Percentiles rank a stretch among this genome's conserved stretches.
Conservation (phyloP, 768 basidiomycete genomes). For the Tephrocybe sp. region DNA sequence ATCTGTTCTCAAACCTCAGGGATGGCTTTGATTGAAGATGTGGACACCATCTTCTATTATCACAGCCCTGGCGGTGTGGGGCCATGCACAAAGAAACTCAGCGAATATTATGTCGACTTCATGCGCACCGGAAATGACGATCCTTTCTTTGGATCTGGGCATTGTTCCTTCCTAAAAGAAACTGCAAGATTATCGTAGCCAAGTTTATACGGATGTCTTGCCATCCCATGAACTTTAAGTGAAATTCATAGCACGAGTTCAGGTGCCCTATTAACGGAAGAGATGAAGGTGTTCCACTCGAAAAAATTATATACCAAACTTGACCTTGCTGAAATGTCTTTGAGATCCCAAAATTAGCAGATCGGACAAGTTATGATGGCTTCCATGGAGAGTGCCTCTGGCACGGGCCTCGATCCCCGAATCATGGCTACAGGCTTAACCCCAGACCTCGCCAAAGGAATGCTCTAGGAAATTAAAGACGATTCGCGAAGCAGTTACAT, state of each 20-base stretch:
- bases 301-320: background rate
- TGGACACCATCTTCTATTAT: background rate
- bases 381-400: background rate
- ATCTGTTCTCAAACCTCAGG: conserved; percentile 3
- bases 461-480: conserved; percentile 1
- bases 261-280: conserved; percentile 1
- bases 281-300: background rate
- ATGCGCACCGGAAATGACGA: background rate
- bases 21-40: conserved; percentile 11
- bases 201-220: background rate
- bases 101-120: background rate
- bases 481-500: background rate
- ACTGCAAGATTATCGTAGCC: conserved; percentile 1
- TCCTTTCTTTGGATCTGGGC: background rate
- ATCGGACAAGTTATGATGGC: background rate
- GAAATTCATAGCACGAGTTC: background rate
- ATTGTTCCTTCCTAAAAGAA: background rate
- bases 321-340: background rate
- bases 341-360: background rate
- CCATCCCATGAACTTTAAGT: background rate
- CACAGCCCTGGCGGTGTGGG: background rate
- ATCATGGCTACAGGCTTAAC: conserved; percentile 1
- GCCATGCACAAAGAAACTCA: background rate
- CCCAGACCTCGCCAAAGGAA: background rate
- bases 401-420: background rate